Evolutionary conservation across 225 moss, liverwort and hornwort species (phyloP), one percentile per base, ranked within the genome.

Genomic region (Marchantia polymorpha): DNA sequence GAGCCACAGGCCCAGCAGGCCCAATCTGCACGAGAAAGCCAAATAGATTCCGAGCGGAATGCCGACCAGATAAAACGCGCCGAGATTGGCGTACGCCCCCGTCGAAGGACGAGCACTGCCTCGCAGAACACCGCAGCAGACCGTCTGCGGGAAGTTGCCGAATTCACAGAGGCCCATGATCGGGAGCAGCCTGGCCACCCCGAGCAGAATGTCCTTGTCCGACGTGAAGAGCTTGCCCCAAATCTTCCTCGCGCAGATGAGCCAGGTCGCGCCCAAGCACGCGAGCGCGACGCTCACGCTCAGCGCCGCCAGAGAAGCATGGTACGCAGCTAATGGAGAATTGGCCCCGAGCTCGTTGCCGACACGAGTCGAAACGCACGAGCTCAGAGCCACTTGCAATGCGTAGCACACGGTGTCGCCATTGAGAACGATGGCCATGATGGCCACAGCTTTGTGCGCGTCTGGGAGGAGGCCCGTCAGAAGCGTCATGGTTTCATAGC

Each of bases 131-230:
- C 87, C 89, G 39, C 87, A 89, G 4, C 81, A 82, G 0, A 89
- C 85, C 6, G 89, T 89, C 73, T 89, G 87, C 6, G 85, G 85
- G 64, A 89, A 87, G 80, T 89, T 87, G 12, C 89, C 89, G 23
- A 89, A 87, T 51, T 89, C 87, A 78, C 86, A 87, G 22, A 87
- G 87, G 0, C 85, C 87, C 89, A 89, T 89, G 63, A 89, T 80
- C 22, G 89, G 87, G 0, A 89, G 79, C 48, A 87, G 83, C 54
- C 80, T 75, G 14, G 86, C 84, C 6, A 89, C 86, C 12, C 86
- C 83, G 12, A 79, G 72, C 10, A 89, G 84, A 50, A 89, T 86
- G 63, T 79, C 84, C 56, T 69, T 66, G 68, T 89, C 89, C n/a
- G 75, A 72, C 6, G 86, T 89, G 77, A 89, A 86, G 26, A 89